Percentiles rank a stretch among this genome's conserved stretches.
phyloP scores from a whole-genome alignment of 1,284 basidiomycete genomes.

The Puccinia polysora region DNA sequence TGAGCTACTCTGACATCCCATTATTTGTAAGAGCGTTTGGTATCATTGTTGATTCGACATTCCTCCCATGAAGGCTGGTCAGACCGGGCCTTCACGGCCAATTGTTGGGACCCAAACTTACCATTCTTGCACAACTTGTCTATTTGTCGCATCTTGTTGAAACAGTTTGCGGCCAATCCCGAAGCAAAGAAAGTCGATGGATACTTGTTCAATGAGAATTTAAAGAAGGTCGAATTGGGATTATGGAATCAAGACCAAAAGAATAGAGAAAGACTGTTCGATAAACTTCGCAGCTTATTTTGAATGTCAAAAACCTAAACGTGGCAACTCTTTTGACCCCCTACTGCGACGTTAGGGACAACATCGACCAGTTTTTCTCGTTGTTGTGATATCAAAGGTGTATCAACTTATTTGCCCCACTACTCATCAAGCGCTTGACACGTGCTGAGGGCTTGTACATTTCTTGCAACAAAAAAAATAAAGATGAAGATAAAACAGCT shows the following conservation, averaged over 20 bases:
- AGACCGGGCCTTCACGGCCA: not conserved
- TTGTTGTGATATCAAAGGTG: too few species aligned
- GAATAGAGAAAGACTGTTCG: slow-evolving; percentile 25
- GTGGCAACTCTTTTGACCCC: too few species aligned
- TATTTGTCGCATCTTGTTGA: not conserved
- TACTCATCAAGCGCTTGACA: too few species aligned
- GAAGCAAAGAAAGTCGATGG: slow-evolving; percentile 16
- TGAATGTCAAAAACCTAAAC: too few species aligned
- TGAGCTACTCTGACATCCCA: slow-evolving; percentile 48
- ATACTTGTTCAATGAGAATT: slow-evolving; percentile 18
- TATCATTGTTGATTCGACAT: not conserved
- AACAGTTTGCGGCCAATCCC: slow-evolving; percentile 29
- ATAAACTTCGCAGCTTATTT: slow-evolving; percentile 13
- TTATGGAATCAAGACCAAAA: slow-evolving; percentile 14
- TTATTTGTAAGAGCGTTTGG: slow-evolving; percentile 42
- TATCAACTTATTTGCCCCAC: too few species aligned
- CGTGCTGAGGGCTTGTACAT: too few species aligned
- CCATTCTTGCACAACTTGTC: not conserved
- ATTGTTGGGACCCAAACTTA: not conserved
- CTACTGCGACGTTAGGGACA: too few species aligned
- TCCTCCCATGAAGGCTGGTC: not conserved
- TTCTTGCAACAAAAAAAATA: too few species aligned
- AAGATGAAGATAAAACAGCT: too few species aligned
- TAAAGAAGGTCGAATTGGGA: slow-evolving; percentile 9
- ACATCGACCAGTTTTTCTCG: too few species aligned